A percentile compares a stretch with the other conserved stretches of the same genome.
phyloP scores from a whole-genome alignment of 2,329 filamentous ascomycete species.

The Colletotrichum scovillei region DNA sequence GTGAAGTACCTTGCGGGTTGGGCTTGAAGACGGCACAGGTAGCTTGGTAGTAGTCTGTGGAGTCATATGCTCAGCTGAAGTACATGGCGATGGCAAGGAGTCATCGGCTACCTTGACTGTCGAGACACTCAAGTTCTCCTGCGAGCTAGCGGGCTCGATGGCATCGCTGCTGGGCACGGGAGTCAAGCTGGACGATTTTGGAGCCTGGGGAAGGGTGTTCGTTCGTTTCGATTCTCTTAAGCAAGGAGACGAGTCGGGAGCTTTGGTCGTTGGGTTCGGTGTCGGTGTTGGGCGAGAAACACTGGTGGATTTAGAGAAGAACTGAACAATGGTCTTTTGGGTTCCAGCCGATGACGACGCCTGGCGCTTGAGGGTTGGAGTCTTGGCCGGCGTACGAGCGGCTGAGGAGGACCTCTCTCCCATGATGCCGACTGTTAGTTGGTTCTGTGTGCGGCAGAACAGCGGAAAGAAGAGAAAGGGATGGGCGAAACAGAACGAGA shows the following conservation, averaged over 20 bases:
- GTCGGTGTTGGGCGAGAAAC: slow-evolving; percentile 47
- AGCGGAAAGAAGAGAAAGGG: neutral
- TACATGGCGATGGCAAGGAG: slow-evolving; percentile 55
- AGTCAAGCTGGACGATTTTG: slow-evolving; percentile 65
- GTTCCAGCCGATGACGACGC: slow-evolving; percentile 43
- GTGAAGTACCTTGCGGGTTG: slow-evolving; percentile 77
- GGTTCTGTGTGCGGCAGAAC: neutral
- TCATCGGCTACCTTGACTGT: slow-evolving; percentile 63
- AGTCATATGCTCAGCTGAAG: slow-evolving; percentile 53
- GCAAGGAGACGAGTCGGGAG: slow-evolving; percentile 47
- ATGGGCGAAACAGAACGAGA: neutral
- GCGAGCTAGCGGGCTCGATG: slow-evolving; percentile 73
- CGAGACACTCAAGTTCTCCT: slow-evolving; percentile 68
- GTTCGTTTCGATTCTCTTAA: slow-evolving; percentile 57
- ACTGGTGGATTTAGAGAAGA: slow-evolving; percentile 55
- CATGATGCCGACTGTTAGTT: slow-evolving; percentile 9
- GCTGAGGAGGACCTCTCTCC: slow-evolving; percentile 38
- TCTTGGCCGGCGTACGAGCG: slow-evolving; percentile 50
- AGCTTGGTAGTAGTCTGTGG: slow-evolving; percentile 56
- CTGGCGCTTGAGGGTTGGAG: slow-evolving; percentile 40
- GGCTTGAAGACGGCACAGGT: slow-evolving; percentile 70
- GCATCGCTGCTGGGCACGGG: slow-evolving; percentile 86
- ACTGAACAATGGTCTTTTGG: slow-evolving; percentile 56
- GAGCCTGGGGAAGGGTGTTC: slow-evolving; percentile 52
- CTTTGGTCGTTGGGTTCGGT: slow-evolving; percentile 45